Conservation (phyloP, 2,329 filamentous ascomycete genomes). For the Claviceps lovelessii region DNA sequence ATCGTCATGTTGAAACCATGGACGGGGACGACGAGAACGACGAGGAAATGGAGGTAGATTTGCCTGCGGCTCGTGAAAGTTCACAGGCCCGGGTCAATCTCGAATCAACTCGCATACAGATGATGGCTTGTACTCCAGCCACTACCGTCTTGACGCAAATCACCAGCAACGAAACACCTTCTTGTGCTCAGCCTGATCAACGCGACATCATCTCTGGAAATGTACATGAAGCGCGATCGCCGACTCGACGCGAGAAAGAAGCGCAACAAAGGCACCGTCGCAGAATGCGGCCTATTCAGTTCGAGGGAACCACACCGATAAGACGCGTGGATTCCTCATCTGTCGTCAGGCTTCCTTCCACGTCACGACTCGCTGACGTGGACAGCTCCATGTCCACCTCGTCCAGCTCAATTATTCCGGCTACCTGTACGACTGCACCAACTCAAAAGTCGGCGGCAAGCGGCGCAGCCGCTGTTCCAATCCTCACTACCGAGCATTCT, state of each 20-base stretch:
- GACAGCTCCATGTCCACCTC: constrained; percentile 14
- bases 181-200: constrained; percentile 19
- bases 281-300: constrained; percentile 15
- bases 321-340: background rate
- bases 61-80: constrained; percentile 16
- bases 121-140: constrained; percentile 7
- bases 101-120: constrained; percentile 9
- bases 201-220: constrained; percentile 10
- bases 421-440: constrained; percentile 7
- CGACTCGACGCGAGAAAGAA: background rate
- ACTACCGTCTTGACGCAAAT: background rate
- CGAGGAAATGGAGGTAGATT: constrained; percentile 21
- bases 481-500: background rate
- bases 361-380: constrained; percentile 7
- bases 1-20: background rate
- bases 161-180: constrained; percentile 15
- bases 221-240: background rate
- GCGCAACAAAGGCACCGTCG: constrained; percentile 6
- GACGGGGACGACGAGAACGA: background rate
- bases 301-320: constrained; percentile 6
- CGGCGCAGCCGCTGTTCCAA: background rate
- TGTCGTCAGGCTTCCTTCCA: constrained; percentile 10
- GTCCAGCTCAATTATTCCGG: constrained; percentile 18
- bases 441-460: constrained; percentile 1
- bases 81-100: constrained; percentile 13